phyloP scores from a whole-genome alignment of 2,329 filamentous ascomycete genomes.

The Aspergillus uvarum region DNA sequence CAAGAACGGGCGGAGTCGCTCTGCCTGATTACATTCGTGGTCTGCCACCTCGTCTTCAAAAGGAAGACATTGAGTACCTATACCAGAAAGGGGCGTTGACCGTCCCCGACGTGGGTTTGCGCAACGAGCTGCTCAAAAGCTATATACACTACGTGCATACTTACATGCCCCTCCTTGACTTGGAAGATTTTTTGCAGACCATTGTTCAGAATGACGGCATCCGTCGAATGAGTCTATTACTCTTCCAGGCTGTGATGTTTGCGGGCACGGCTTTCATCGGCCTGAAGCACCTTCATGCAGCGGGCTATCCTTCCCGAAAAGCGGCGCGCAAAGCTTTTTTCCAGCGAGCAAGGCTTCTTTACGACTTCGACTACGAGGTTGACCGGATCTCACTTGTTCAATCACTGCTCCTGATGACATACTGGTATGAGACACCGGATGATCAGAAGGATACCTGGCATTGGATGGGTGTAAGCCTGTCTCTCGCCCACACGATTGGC shows the following conservation, averaged over 20 bases:
- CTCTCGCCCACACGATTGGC: conserved; percentile 88
- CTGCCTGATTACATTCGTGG: conserved; percentile 74
- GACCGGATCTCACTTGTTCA: conserved; percentile 88
- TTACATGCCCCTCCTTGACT: conserved; percentile 83
- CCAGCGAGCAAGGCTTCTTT: conserved; percentile 81
- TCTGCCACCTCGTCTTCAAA: conserved; percentile 71
- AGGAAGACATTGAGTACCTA: conserved; percentile 81
- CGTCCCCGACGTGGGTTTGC: conserved; percentile 67
- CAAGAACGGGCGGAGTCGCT: conserved; percentile 46
- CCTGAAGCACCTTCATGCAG: conserved; percentile 70
- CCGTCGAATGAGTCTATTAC: conserved; percentile 73
- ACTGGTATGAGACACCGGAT: conserved; percentile 96
- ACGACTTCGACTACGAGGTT: conserved; percentile 92
- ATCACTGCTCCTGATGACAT: conserved; percentile 86
- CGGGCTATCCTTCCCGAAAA: conserved; percentile 76
- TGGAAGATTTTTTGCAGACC: conserved; percentile 58
- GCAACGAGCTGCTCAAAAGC: conserved; percentile 76
- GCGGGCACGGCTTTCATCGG: conserved; percentile 86
- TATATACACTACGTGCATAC: conserved; percentile 91
- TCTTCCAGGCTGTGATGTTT: conserved; percentile 96
- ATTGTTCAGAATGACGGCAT: conserved; percentile 68
- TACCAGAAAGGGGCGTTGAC: conserved; percentile 79
- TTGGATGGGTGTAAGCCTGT: conserved; percentile 96
- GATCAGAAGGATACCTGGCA: conserved; percentile 98
- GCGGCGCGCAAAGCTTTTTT: conserved; percentile 86